Evolutionary conservation across 2,329 filamentous ascomycete genomes (phyloP), one percentile per base, ranked within the genome.

Genomic region (Arachnomyces sp.): DNA sequence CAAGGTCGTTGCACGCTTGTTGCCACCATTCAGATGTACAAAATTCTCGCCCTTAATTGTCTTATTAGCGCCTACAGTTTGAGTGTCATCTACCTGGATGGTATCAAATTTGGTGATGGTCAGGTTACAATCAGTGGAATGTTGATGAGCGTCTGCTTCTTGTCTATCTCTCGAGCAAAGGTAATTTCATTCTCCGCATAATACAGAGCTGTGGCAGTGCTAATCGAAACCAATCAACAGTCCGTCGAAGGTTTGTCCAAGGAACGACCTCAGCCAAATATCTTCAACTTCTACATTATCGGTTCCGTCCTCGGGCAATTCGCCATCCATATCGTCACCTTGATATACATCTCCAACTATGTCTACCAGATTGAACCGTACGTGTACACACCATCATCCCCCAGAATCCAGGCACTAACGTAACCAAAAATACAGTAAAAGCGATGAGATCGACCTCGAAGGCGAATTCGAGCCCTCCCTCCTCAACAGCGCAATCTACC

Each of bases 1-100:
- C 92, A 98, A 69, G 92, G 92, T 43, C 84, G 92, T 47, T 98
- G 92, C 71, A 98, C 92, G 6, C 79, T 98, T 14, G 92, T 98
- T 40, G 92, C 92, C 25, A 98, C 92, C 0, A 96, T 98, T 49
- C 92, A 98, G 71, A 98, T 98, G 90, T 98, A 98, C 79, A 98
- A 95, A 76, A 98, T 98, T 54, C 77, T 98, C 38, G 92, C 92
- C 6, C 72, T 98, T 44, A 98, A 98, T 72, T 98, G 92, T 61
- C 73, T 98, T 53, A 98, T 98, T 60, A 94, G 86, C 53, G 92
- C 92, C 29, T 98, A 98, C 77, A 94, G 87, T 64, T 68, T 98
- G 59, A 93, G 85, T 62, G 92, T 98, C 13, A 74, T 98, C 43
- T 98, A 98, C 58, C 77, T 98, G 1, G 90, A 96, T 56, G 92